A percentile compares a stretch with the other conserved stretches of the same genome.
These are phyloP conservation scores for Bjerkandera adusta DNA, from an alignment of 1,284 basidiomycete genomes.

Conservation along the genomic window DNA sequence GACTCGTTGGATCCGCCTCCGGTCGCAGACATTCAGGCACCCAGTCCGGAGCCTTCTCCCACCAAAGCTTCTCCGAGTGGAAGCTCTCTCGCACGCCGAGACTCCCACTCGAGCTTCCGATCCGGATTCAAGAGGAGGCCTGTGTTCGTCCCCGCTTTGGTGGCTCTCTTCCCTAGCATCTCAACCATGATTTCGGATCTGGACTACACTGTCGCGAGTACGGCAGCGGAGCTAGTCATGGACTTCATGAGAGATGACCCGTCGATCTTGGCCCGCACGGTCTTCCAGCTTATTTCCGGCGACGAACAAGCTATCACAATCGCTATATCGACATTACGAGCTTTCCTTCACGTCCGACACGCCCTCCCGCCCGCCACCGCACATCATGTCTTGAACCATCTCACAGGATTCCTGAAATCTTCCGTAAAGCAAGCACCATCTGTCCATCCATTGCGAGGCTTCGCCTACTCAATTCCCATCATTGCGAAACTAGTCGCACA, in stretches of 20 bases:
- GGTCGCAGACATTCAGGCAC: constrained; percentile 32
- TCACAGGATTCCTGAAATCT: constrained; percentile 69
- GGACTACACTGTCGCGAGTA: constrained; percentile 53
- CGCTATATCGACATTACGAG: constrained; percentile 48
- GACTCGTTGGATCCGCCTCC: constrained; percentile 12
- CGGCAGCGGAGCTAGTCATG: constrained; percentile 56
- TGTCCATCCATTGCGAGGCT: constrained; percentile 45
- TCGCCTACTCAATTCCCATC: constrained; percentile 54
- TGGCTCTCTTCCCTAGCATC: constrained; percentile 50
- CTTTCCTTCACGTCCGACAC: constrained; percentile 52
- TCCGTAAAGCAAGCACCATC: constrained; percentile 45
- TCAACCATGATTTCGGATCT: constrained; percentile 50
- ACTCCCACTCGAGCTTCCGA: constrained; percentile 49
- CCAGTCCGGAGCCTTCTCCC: constrained; percentile 36
- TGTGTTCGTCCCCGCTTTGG: constrained; percentile 62
- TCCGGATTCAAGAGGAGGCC: constrained; percentile 52
- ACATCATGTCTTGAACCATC: constrained; percentile 66
- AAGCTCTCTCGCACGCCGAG: constrained; percentile 43
- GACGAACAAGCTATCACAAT: constrained; percentile 43
- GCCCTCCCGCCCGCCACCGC: constrained; percentile 63
- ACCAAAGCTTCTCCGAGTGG: constrained; percentile 30
- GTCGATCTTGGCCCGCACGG: constrained; percentile 57
- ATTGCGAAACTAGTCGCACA: constrained; percentile 57
- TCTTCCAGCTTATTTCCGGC: constrained; percentile 57
- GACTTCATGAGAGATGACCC: constrained; percentile 79